Evolutionary conservation across 805 yeast species (phyloP).

Genomic region (Lachancea lanzarotensis): DNA sequence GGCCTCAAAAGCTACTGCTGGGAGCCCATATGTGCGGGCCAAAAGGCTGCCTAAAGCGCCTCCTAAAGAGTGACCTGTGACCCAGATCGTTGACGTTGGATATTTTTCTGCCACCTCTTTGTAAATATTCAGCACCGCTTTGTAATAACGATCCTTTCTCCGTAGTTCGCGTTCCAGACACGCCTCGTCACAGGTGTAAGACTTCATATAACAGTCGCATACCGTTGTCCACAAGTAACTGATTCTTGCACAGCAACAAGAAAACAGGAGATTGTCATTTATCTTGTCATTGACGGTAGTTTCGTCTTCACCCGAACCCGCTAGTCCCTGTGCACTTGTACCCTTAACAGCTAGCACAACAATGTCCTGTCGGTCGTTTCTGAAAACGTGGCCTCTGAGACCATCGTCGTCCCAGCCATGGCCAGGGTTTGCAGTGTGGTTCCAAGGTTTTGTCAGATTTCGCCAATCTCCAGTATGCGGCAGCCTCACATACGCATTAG

Average conservation of each 20-base stretch:
- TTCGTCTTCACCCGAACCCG: slow-evolving; percentile 71
- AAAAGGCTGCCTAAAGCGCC: slow-evolving; percentile 76
- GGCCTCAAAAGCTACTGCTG: slow-evolving; percentile 85
- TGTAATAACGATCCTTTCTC: slow-evolving; percentile 74
- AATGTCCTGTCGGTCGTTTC: slow-evolving; percentile 46
- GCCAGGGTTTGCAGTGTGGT: slow-evolving; percentile 43
- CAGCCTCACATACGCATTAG: slow-evolving; percentile 79
- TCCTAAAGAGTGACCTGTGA: slow-evolving; percentile 92
- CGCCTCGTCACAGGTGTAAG: slow-evolving; percentile 82
- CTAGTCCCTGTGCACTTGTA: slow-evolving; percentile 74
- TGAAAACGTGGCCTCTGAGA: slow-evolving; percentile 85
- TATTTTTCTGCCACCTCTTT: slow-evolving; percentile 60
- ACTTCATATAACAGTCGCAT: slow-evolving; percentile 81
- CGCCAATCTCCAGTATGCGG: slow-evolving; percentile 85
- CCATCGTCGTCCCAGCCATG: slow-evolving; percentile 89
- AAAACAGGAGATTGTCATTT: slow-evolving; percentile 83
- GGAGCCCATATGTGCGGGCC: slow-evolving; percentile 86
- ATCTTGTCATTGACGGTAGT: slow-evolving; percentile 75
- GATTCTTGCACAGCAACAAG: slow-evolving; percentile 94
- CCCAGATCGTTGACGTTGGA: slow-evolving; percentile 74
- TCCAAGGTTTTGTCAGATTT: slow-evolving; percentile 60
- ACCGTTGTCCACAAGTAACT: slow-evolving; percentile 90
- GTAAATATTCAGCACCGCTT: slow-evolving; percentile 71
- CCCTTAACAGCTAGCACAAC: slow-evolving; percentile 85
- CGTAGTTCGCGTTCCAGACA: slow-evolving; percentile 75